Percentiles rank a stretch among this genome's conserved stretches.
These are phyloP conservation scores for Cystobasidium sp. DNA, from an alignment of 1,284 basidiomycete genomes.

Conservation along the genomic window DNA sequence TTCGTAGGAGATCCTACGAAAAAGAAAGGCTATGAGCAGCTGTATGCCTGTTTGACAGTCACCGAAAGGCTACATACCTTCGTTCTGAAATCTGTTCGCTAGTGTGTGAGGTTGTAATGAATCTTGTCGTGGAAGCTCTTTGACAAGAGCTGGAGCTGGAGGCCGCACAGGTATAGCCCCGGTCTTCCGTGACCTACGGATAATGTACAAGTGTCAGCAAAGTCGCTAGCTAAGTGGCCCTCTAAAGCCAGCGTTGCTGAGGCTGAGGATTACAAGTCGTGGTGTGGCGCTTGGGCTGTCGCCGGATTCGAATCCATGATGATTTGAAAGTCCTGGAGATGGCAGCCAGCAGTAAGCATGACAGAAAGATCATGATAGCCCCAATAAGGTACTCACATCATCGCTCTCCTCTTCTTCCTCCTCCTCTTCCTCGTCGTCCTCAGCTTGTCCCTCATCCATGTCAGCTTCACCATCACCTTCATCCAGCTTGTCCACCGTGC, in stretches of 20 bases:
- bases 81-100: conserved; percentile 16
- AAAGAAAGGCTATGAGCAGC: neutral
- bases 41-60: neutral
- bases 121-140: conserved; percentile 8
- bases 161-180: conserved; percentile 20
- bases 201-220: neutral
- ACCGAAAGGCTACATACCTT: neutral
- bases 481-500: conserved; percentile 2
- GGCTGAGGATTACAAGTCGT: conserved; percentile 28
- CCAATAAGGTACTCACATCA: conserved; percentile 44
- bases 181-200: conserved; percentile 4
- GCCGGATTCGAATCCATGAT: conserved; percentile 51
- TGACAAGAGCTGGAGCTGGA: conserved; percentile 14
- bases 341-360: neutral
- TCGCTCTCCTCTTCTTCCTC: conserved; percentile 47
- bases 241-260: neutral
- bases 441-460: conserved; percentile 21
- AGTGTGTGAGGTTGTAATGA: conserved; percentile 2
- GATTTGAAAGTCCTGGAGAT: conserved; percentile 51
- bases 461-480: conserved; percentile 40
- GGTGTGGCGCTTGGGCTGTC: conserved; percentile 38
- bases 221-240: neutral
- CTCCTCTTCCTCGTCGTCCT: conserved; percentile 43
- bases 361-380: neutral
- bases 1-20: conserved; percentile 3